Evolutionary conservation across 1,284 basidiomycete species (phyloP).

Genomic region (Fomes fomentarius): DNA sequence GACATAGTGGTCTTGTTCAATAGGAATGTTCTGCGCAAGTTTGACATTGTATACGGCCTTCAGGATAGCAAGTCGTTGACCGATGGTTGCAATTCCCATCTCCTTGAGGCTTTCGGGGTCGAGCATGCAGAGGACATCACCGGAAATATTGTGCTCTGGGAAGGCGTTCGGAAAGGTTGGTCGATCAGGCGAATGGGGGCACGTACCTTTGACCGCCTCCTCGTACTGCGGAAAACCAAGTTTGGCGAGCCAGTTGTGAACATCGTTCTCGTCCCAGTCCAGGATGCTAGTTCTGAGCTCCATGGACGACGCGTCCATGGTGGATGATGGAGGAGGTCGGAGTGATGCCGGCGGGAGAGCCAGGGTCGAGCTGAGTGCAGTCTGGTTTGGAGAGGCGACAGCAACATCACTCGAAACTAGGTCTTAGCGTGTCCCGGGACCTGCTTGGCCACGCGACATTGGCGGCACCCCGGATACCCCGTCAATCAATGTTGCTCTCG

Average conservation of each 20-base stretch:
- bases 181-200: conserved; percentile 20
- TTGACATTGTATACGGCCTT: conserved; percentile 91
- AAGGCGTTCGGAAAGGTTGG: conserved; percentile 12
- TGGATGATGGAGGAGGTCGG: conserved; percentile 14
- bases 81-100: conserved; percentile 83
- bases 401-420: conserved; percentile 19
- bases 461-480: conserved; percentile 8
- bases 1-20: conserved; percentile 86
- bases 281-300: conserved; percentile 53
- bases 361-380: conserved; percentile 18
- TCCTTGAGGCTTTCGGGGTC: conserved; percentile 84
- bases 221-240: conserved; percentile 86
- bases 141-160: conserved; percentile 84
- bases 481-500: neutral
- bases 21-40: conserved; percentile 78
- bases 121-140: conserved; percentile 83
- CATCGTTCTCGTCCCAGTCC: conserved; percentile 84
- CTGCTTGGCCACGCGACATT: neutral
- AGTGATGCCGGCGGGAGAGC: conserved; percentile 18
- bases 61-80: conserved; percentile 86
- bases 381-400: conserved; percentile 21
- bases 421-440: conserved; percentile 16
- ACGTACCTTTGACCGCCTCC: conserved; percentile 64
- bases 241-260: conserved; percentile 73
- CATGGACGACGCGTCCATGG: conserved; percentile 40